Evolutionary conservation across 495 filamentous ascomycete species (phyloP).

Genomic region (Baudoinia panamericana): DNA sequence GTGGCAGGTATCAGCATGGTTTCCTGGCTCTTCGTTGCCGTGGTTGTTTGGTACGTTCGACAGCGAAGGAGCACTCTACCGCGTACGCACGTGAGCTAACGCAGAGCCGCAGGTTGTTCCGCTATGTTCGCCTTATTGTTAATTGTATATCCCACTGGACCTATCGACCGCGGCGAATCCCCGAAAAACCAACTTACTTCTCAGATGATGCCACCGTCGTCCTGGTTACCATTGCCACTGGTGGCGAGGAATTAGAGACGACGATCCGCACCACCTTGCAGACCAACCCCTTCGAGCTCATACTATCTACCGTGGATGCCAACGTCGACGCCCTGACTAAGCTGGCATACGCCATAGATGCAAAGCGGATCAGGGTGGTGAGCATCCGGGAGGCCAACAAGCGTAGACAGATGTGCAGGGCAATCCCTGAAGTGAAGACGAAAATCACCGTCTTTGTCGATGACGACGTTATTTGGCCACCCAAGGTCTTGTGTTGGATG

Average conservation of each 20-base stretch:
- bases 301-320: conserved; percentile 53
- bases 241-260: conserved; percentile 44
- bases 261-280: conserved; percentile 47
- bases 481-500: conserved; percentile 64
- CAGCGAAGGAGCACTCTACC: not conserved
- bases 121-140: conserved; percentile 50
- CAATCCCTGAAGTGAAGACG: conserved; percentile 62
- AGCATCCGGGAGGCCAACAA: conserved; percentile 51
- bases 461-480: conserved; percentile 78
- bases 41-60: conserved; percentile 18
- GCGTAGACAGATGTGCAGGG: conserved; percentile 67
- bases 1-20: conserved; percentile 18
- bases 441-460: conserved; percentile 70
- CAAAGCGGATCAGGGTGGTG: conserved; percentile 33
- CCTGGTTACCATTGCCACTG: conserved; percentile 54
- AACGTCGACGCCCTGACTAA: conserved; percentile 42
- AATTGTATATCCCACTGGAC: conserved; percentile 53
- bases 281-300: conserved; percentile 43
- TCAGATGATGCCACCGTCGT: conserved; percentile 62
- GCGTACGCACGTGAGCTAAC: conserved; percentile 3
- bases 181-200: conserved; percentile 49
- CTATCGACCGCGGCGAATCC: conserved; percentile 49
- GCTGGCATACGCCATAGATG: conserved; percentile 40
- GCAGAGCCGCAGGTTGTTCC: conserved; percentile 20
- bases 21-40: conserved; percentile 19